Percentiles rank a stretch among this genome's conserved stretches.
Conservation (phyloP, 108 stramenopile species). For the Schizochytrium sp. region DNA sequence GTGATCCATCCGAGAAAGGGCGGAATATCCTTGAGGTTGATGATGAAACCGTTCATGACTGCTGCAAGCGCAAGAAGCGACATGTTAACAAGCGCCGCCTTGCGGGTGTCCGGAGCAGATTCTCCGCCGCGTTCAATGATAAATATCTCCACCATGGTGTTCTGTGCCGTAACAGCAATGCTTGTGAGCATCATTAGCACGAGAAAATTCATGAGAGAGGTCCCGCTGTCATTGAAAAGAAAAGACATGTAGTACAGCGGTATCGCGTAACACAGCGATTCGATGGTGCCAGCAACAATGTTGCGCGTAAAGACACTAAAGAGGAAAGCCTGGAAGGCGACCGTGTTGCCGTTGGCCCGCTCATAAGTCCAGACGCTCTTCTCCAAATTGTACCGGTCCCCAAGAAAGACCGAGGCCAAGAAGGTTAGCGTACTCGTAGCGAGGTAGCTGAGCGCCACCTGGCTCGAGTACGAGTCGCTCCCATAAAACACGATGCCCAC, state of each 20-base stretch:
- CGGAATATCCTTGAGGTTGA: conserved; percentile 4
- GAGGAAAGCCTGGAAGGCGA: background rate
- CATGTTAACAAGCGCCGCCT: background rate
- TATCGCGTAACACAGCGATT: background rate
- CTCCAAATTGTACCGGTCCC: background rate
- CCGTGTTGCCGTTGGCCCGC: background rate
- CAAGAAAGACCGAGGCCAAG: background rate
- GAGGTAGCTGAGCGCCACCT: background rate
- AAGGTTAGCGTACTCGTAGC: background rate
- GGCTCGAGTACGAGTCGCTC: background rate
- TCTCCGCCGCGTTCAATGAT: background rate
- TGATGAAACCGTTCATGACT: background rate
- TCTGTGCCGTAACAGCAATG: background rate
- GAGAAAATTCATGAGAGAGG: background rate
- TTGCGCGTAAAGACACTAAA: background rate
- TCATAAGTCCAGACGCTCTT: background rate
- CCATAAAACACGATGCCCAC: background rate
- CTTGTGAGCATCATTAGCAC: background rate
- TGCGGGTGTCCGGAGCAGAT: background rate
- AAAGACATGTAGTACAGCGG: background rate
- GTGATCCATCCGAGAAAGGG: background rate
- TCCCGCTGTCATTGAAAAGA: background rate
- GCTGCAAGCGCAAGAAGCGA: background rate
- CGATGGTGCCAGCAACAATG: background rate
- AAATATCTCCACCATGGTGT: background rate